Evolutionary conservation across 2,329 filamentous ascomycete species (phyloP).

Genomic region (Stagonosporopsis cucurbitacearum): DNA sequence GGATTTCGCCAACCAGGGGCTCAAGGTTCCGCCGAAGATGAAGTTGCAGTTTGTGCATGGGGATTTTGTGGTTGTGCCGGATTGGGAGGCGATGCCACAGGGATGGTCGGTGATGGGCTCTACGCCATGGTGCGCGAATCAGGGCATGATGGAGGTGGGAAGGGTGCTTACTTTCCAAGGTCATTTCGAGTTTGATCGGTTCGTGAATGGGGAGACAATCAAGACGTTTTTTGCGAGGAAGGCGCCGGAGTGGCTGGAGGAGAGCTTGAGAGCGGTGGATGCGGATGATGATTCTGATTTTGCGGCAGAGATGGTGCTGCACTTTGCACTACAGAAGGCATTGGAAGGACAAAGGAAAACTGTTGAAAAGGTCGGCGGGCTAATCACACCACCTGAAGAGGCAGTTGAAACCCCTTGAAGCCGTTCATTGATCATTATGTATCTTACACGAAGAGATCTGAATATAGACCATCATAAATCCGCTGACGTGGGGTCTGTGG

Average conservation of each 20-base stretch:
- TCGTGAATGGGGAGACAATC: conserved; percentile 50
- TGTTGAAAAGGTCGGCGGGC: conserved; percentile 16
- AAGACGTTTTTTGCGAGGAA: conserved; percentile 45
- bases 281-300: conserved; percentile 40
- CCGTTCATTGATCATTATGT: neutral
- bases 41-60: conserved; percentile 51
- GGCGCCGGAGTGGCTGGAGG: conserved; percentile 25
- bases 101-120: conserved; percentile 32
- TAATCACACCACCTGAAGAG: conserved; percentile 30
- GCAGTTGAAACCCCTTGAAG: conserved; percentile 1
- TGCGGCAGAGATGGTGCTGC: conserved; percentile 42
- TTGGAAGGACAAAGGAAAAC: neutral
- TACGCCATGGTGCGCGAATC: conserved; percentile 46
- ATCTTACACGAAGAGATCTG: neutral
- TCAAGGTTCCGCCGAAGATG: conserved; percentile 20
- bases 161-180: conserved; percentile 53
- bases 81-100: conserved; percentile 20
- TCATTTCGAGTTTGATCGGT: conserved; percentile 54
- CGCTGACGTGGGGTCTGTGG: too few relatives aligned
- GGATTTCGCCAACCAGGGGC: neutral
- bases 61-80: conserved; percentile 37
- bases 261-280: conserved; percentile 28
- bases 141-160: conserved; percentile 50
- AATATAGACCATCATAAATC: neutral
- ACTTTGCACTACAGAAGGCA: conserved; percentile 37